Base-by-base conservation (phyloP, 805 yeast species). In the Cyberlindnera sargentensis region DNA sequence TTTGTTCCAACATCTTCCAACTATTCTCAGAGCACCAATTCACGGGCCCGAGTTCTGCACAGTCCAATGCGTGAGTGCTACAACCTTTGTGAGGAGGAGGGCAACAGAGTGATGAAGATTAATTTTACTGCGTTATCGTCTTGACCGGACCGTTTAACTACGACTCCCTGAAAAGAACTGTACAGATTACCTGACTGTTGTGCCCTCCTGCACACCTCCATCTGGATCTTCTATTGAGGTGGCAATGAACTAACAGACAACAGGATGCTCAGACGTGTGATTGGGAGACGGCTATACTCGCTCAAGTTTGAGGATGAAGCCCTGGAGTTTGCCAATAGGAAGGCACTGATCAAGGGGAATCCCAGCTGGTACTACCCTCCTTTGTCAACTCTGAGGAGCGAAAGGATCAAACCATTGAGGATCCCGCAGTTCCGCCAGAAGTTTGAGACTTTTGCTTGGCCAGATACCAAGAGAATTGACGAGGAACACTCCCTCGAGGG, bases 401-500 rank as follows among this genome's bases (percentile, higher is more conserved):
- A 36, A 4, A 31, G 39, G 6, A 20, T 48, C 20, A 28, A 35
- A 11, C 52, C 50, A 2, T 38, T 64, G 8, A 51, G 80, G 40
- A 49, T 76, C 2, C 70, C 73, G 1, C 60, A 62, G 3, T 76
- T 72, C 49, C 53, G 69, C 28, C 8, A 44, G 2, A 50, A 47
- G 33, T 76, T 59, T 46, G 48, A 45, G 1, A 8, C 48, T 7
- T 44, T 44, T 15, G 49, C 61, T 25, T 61, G 60, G 54, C 57
- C 53, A 1, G 43, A 50, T 7, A 27, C 8, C 4, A 48, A 58
- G 11, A 50, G 55, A 27, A 47, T 53, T 2, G 64, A 64, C 4
- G 49, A 51, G 3, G 25, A 47, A 0, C 50, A 51, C 36, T 46
- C 57, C 5, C 30, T 61, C 2, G 65, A 77, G 47, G 96, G 95